These are phyloP conservation scores for Cubamyces sp. DNA, from an alignment of 768 basidiomycete species.

Conservation along the genomic window DNA sequence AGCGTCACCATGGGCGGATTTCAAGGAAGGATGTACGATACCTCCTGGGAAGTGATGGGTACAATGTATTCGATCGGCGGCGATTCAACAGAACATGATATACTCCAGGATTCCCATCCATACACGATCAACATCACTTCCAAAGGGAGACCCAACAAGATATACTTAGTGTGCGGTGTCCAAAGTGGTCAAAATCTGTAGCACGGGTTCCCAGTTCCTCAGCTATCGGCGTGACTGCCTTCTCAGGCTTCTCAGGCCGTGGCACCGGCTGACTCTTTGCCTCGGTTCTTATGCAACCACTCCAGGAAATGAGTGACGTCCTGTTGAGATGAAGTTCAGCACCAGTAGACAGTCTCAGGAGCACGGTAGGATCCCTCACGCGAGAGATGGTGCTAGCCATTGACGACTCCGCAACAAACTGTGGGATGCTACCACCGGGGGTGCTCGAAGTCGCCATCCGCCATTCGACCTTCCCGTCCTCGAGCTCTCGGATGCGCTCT, in stretches of 20 bases:
- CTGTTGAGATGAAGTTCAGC: constrained; percentile 38
- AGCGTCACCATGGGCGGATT: background rate
- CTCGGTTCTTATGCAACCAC: constrained; percentile 55
- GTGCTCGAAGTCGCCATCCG: constrained; percentile 79
- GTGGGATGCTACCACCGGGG: constrained; percentile 70
- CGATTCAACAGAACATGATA: too few species aligned
- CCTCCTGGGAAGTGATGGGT: too few species aligned
- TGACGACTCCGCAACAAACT: constrained; percentile 61
- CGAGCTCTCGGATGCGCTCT: constrained; percentile 65
- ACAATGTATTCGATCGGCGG: too few species aligned
- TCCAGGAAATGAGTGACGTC: constrained; percentile 75
- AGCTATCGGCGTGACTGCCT: background rate
- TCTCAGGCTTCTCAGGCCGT: background rate
- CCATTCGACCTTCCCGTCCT: constrained; percentile 72
- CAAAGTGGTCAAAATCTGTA: too few species aligned
- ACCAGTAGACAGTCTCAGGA: background rate
- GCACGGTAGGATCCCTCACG: constrained; percentile 42
- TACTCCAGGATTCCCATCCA: too few species aligned
- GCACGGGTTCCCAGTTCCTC: background rate
- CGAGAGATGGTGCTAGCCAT: constrained; percentile 66
- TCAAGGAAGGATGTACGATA: background rate
- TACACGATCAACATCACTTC: too few species aligned
- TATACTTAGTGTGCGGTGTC: too few species aligned
- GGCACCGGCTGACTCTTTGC: constrained; percentile 1
- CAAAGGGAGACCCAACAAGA: too few species aligned